Evolutionary conservation across 2,329 filamentous ascomycete genomes (phyloP).

Genomic region (Bisporella sp.): DNA sequence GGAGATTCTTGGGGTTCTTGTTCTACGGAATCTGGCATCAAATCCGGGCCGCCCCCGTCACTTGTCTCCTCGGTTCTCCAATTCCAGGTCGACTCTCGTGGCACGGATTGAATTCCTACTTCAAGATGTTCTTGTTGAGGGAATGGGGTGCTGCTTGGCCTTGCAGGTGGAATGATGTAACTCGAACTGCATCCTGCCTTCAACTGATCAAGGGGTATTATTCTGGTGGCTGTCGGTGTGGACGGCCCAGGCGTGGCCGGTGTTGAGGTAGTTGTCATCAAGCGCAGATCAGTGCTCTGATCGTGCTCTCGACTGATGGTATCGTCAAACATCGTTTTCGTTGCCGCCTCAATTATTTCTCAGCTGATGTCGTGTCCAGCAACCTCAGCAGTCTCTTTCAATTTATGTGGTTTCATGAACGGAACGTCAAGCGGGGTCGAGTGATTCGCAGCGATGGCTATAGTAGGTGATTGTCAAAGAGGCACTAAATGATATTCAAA

Average conservation of each 20-base stretch:
- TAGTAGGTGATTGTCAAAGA: too few relatives aligned
- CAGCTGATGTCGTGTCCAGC: too few relatives aligned
- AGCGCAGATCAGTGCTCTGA: neutral
- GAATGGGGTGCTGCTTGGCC: constrained; percentile 28
- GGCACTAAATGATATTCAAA: too few relatives aligned
- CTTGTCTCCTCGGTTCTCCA: neutral
- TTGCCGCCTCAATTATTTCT: too few relatives aligned
- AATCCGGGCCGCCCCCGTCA: neutral
- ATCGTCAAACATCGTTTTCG: neutral
- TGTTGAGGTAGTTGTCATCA: constrained; percentile 24
- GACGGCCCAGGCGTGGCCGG: constrained; percentile 26
- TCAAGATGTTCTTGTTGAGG: constrained; percentile 23
- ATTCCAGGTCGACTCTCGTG: constrained; percentile 2
- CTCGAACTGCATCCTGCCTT: constrained; percentile 18
- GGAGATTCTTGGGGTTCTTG: constrained; percentile 1
- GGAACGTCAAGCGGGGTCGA: too few relatives aligned
- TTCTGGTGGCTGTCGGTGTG: constrained; percentile 22
- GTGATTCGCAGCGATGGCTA: too few relatives aligned
- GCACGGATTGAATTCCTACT: constrained; percentile 18
- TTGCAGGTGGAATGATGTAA: constrained; percentile 21
- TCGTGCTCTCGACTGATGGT: neutral
- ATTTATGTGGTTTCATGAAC: too few relatives aligned
- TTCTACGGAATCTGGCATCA: neutral
- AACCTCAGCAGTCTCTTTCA: too few relatives aligned
- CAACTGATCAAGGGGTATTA: constrained; percentile 16